Base-by-base conservation (phyloP, 1,139 yeast species). In the Taphrina sp. region DNA sequence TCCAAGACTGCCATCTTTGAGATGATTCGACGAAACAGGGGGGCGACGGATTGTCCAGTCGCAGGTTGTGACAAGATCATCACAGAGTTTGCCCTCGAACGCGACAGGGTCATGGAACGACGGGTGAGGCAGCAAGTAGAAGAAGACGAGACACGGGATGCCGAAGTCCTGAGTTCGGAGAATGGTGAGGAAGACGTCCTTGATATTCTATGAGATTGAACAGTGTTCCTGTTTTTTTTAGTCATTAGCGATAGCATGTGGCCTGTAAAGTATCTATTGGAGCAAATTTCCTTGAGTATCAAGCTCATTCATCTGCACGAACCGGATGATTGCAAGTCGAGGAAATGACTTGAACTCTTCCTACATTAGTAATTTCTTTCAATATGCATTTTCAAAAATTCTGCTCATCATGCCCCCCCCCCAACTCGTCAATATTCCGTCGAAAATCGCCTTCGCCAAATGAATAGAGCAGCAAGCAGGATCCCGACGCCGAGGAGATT, bases 1-100 rank as follows among this genome's bases (percentile, higher is more conserved):
- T 61, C 63, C 17, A 35, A 43, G n/a, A 49, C 35, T 16, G 62
- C 65, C 4, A 58, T 62, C 7, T 8, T 24, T 24, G 42, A 47
- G 20, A 42, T 58, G 36, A 17, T 61, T 33, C 7, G 24, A 12
- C 41, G 42, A 26, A 35, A 34, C 14, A 5, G 42, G 1, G 52
- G 52, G 17, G 23, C 10, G n/a, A 35, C 24, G 10, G 42, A 35
- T 14, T 45, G 52, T 35, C 52, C 52, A 33, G 52, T 45, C 26
- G 35, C 52, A 14, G 52, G 52, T 2, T 45, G 52, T 28, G 42
- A 34, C 35, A 36, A 34, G 52, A 23, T 14, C 8, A 12, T 45
- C 17, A 34, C 33, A 12, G 16, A n/a, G n/a, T 14, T 3, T n/a
- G 35, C 31, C 5, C 8, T 45, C 20, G 42, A 45, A 29, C 42